Percentiles rank a stretch among this genome's conserved stretches.
Conservation (phyloP, 2,329 filamentous ascomycete genomes). For the Karstenula rhodostoma region DNA sequence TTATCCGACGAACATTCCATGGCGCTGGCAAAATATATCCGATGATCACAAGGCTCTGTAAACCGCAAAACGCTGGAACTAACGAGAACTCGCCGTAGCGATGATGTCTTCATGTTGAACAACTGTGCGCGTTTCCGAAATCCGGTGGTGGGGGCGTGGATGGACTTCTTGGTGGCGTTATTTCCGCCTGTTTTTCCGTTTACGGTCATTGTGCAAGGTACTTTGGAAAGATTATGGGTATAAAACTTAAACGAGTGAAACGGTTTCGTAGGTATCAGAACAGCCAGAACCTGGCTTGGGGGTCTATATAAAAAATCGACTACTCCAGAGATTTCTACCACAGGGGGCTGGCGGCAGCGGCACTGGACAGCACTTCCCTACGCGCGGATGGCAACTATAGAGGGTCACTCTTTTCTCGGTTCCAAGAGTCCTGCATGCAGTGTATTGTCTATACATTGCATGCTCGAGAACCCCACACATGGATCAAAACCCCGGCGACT, state of each 20-base stretch:
- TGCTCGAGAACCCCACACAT: not conserved
- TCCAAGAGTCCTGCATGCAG: not conserved
- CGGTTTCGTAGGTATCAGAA: not conserved
- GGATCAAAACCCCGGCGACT: too few relatives aligned
- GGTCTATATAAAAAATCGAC: not conserved
- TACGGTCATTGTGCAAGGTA: constrained; percentile 9
- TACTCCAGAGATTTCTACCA: not conserved
- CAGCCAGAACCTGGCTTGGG: too few relatives aligned
- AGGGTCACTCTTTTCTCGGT: constrained; percentile 5
- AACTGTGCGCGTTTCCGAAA: not conserved
- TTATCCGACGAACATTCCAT: not conserved
- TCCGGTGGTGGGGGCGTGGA: constrained; percentile 41
- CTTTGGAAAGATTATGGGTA: not conserved
- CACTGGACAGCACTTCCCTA: not conserved
- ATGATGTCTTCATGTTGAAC: not conserved
- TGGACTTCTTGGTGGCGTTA: constrained; percentile 7
- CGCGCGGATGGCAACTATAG: not conserved
- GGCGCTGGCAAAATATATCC: not conserved
- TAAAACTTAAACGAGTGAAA: not conserved
- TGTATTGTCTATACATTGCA: not conserved
- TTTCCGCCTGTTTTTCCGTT: constrained; percentile 11
- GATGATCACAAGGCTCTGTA: not conserved
- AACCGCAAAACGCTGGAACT: not conserved
- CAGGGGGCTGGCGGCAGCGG: not conserved
- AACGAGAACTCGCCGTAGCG: not conserved